Evolutionary conservation across 768 basidiomycete genomes (phyloP).

Genomic region (Lactarius quietus): DNA sequence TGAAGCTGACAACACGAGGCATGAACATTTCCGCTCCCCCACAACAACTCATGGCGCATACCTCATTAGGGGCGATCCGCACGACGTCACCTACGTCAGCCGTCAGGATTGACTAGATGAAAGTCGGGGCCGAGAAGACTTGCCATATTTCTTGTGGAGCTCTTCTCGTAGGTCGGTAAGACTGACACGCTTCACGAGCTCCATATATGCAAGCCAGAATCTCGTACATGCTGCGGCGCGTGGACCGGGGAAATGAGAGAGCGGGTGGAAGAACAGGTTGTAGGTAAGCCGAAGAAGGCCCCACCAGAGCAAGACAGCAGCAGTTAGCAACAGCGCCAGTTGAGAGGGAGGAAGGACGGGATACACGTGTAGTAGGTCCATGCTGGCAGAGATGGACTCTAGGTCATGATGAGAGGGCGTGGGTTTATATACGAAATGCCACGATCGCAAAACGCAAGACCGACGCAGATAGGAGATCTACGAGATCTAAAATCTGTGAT

Average conservation of each 20-base stretch:
- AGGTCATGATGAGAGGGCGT: not conserved
- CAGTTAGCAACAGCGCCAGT: not conserved
- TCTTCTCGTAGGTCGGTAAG: conserved; percentile 13
- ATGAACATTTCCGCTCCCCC: not conserved
- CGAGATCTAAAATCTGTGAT: not conserved
- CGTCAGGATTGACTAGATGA: not conserved
- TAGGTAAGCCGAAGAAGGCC: conserved; percentile 1
- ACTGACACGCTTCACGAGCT: conserved; percentile 9
- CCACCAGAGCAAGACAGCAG: not conserved
- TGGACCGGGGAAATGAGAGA: conserved; percentile 19
- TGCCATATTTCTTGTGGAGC: conserved; percentile 18
- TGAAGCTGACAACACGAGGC: conserved; percentile 10
- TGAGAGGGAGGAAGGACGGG: conserved; percentile 2
- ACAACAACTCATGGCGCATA: not conserved
- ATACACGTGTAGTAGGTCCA: not conserved
- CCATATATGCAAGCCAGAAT: conserved; percentile 21
- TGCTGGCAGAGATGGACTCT: not conserved
- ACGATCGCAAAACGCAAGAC: not conserved
- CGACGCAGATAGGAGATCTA: not conserved
- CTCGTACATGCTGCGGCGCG: conserved; percentile 21
- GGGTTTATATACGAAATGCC: not conserved
- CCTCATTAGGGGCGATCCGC: conserved; percentile 21
- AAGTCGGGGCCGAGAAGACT: not conserved
- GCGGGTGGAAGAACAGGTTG: conserved; percentile 19
- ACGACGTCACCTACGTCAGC: conserved; percentile 12